Evolutionary conservation across 2,329 filamentous ascomycete species (phyloP).

Genomic region (Cordyceps javanica): DNA sequence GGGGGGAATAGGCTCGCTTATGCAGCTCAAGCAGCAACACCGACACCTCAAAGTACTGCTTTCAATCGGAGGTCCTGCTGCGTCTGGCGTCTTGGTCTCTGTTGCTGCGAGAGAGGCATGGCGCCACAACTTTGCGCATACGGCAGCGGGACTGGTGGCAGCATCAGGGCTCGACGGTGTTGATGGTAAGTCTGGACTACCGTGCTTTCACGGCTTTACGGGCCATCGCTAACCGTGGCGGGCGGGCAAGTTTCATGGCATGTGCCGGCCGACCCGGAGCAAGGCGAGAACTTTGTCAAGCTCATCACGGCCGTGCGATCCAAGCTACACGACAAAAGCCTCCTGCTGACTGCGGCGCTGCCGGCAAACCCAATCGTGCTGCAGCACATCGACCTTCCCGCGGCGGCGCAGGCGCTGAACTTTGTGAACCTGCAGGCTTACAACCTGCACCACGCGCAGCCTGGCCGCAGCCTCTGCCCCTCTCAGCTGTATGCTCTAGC

Average conservation of each 20-base stretch:
- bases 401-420: conserved; percentile 61
- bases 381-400: conserved; percentile 60
- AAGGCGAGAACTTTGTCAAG: conserved; percentile 65
- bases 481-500: conserved; percentile 63
- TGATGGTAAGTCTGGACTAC: conserved; percentile 56
- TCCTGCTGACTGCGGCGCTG: conserved; percentile 65
- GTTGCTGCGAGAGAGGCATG: conserved; percentile 56
- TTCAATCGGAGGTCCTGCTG: conserved; percentile 65
- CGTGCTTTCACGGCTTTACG: no score
- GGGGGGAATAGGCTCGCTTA: conserved; percentile 67
- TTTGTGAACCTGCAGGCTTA: conserved; percentile 75
- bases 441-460: conserved; percentile 72
- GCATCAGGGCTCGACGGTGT: conserved; percentile 57
- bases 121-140: conserved; percentile 64
- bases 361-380: conserved; percentile 62
- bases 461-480: conserved; percentile 62
- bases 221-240: not conserved
- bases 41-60: conserved; percentile 67
- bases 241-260: conserved; percentile 68
- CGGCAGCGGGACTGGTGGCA: conserved; percentile 60
- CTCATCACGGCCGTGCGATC: conserved; percentile 61
- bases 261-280: conserved; percentile 58
- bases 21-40: conserved; percentile 64
- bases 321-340: conserved; percentile 61
- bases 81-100: conserved; percentile 59